Evolutionary conservation across 306 rosid genomes (phyloP).

Genomic region (Cucurbita argyrosperma): DNA sequence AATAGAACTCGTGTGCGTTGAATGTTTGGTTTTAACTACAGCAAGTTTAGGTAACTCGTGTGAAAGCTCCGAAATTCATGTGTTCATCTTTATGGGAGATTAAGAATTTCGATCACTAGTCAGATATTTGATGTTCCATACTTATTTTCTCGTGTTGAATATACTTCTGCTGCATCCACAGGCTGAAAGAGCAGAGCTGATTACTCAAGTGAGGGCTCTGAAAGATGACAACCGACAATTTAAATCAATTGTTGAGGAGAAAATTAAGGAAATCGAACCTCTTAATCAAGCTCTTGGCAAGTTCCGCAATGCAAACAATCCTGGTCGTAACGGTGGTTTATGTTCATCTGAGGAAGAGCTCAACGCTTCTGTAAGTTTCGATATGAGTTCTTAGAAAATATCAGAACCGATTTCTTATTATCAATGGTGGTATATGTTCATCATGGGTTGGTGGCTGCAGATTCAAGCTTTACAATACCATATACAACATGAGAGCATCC

Average conservation of each 20-base stretch:
- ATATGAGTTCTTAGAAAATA: not conserved
- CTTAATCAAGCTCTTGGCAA: slow-evolving; percentile 79
- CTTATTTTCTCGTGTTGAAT: not conserved
- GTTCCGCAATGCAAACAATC: slow-evolving; percentile 59
- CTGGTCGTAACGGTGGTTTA: slow-evolving; percentile 46
- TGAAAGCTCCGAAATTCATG: not conserved
- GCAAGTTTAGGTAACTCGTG: too few species aligned
- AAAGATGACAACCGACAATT: slow-evolving; percentile 54
- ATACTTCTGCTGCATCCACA: slow-evolving; percentile 17
- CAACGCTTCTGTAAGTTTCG: slow-evolving; percentile 40
- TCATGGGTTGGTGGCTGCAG: slow-evolving; percentile 30
- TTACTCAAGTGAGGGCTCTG: slow-evolving; percentile 65
- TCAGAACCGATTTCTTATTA: slow-evolving; percentile 5
- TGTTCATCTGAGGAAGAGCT: slow-evolving; percentile 95
- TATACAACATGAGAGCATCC: slow-evolving; percentile 95
- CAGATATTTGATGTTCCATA: not conserved
- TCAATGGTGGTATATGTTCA: too few species aligned
- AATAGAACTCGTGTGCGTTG: not conserved
- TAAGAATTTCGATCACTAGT: not conserved
- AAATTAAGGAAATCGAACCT: slow-evolving; percentile 73
- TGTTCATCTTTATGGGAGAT: not conserved
- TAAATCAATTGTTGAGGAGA: slow-evolving; percentile 54
- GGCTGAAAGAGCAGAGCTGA: slow-evolving; percentile 57
- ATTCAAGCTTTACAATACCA: slow-evolving; percentile 61
- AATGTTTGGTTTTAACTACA: not conserved